Base-by-base conservation (phyloP, 768 basidiomycete genomes). In the Suillus spraguei region DNA sequence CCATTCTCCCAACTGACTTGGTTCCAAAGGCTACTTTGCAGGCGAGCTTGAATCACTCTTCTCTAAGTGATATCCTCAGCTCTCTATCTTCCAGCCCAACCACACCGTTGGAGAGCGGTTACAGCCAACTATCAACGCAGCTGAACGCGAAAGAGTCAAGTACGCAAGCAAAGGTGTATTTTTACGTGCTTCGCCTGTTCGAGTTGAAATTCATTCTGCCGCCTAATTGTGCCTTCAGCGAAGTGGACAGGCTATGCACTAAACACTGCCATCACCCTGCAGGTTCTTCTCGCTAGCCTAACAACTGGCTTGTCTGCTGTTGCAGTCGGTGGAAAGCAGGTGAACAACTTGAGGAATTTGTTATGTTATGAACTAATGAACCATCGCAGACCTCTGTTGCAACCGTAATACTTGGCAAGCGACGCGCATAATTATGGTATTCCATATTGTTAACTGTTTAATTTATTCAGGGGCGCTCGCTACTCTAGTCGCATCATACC, bases 91-190 rank as follows among this genome's bases (percentile, higher is more conserved):
- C 20, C 32, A 53, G 52, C 52, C 20, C 5, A 33, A 42, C 13
- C 38, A 3, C 41, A 71, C 81, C 0, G 76, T 86, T 1, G 76
- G 77, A 16, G 83, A 86, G 47, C 80, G 87, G 5, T 69, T 89
- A 4, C 55, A 76, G 35, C 83, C 83, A 5, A 88, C 87, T 0
- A 65, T 88, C 6, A 56, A 73, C 0, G 73, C 74, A 1, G 87
- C 87, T 4, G 71, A 71, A 35, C 17, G 49, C 0, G 81, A 85
- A 66, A 78, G 77, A 56, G 72, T 71, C 20, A 84, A 82, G 61
- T 83, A 79, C 60, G 75, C 76, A 0, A 50, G 70, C 32, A 83
- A 82, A 72, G 85, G 83, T 60, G 52, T 32, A 53, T 20, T 33
- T 20, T 53, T 13, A 20, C 10, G 5, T 20, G 20, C 17, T 9